Evolutionary conservation across 441 rosid species (phyloP).

Genomic region (Pelargonium myrrhifolium): DNA sequence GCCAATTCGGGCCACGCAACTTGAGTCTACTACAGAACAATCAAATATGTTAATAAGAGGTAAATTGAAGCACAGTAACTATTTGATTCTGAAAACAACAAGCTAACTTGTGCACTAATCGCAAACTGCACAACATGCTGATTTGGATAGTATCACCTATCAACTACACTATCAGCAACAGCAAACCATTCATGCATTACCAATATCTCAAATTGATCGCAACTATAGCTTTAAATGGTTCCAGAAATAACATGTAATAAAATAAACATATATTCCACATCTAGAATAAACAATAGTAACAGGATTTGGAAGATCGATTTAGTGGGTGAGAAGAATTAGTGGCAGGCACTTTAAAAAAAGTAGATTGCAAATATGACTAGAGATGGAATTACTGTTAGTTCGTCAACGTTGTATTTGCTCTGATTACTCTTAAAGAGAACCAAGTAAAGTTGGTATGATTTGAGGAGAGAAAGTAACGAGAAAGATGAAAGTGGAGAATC

Average conservation of each 20-base stretch:
- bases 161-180: not conserved
- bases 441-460: slow-evolving; percentile 30
- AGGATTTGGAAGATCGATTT: slow-evolving; percentile 4
- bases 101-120: not conserved
- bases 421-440: slow-evolving; percentile 23
- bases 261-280: not conserved
- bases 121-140: not conserved
- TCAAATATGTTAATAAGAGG: not conserved
- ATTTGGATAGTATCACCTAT: not conserved
- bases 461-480: slow-evolving; percentile 21
- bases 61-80: not conserved
- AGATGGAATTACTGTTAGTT: slow-evolving; percentile 13
- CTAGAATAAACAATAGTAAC: not conserved
- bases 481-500: slow-evolving; percentile 46
- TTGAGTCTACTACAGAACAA: not conserved
- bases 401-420: slow-evolving; percentile 28
- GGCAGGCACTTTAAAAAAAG: slow-evolving; percentile 15
- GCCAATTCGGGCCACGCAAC: not conserved
- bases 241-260: not conserved
- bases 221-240: not conserved
- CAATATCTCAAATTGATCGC: not conserved
- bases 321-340: slow-evolving; percentile 16
- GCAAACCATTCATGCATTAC: not conserved
- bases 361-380: slow-evolving; percentile 25
- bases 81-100: not conserved